A percentile compares a stretch with the other conserved stretches of the same genome.
Evolutionary conservation across 148 eudicot species (phyloP).

Genomic region (Fagopyrum esculentum): DNA sequence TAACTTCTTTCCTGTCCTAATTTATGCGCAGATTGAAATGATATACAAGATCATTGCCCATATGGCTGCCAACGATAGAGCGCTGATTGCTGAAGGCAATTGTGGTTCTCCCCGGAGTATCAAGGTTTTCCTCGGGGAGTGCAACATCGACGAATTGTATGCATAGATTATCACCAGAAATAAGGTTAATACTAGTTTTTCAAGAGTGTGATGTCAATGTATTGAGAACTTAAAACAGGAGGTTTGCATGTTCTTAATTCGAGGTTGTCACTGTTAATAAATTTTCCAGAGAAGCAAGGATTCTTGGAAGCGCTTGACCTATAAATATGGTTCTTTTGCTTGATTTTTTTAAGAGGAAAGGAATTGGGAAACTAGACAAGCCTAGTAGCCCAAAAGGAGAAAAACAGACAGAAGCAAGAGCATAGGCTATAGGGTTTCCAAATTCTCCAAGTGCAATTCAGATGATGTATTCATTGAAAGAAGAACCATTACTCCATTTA

Average conservation of each 20-base stretch:
- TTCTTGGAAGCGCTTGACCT: no score
- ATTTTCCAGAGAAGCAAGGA: neutral
- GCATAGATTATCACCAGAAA: constrained; percentile 21
- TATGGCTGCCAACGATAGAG: constrained; percentile 99
- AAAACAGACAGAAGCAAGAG: no score
- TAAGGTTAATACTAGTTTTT: neutral
- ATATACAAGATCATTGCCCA: constrained; percentile 88
- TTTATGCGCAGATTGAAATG: constrained; percentile 75
- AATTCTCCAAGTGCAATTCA: no score
- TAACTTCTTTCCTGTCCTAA: neutral
- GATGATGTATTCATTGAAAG: no score
- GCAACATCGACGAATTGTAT: constrained; percentile 68
- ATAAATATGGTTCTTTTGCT: neutral
- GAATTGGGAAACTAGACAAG: no score
- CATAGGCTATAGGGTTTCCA: no score
- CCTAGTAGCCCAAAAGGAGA: no score
- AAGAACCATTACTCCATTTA: no score
- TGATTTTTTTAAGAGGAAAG: neutral
- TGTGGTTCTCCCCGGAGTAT: constrained; percentile 95
- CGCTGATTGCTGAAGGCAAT: constrained; percentile 72
- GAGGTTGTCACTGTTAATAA: neutral
- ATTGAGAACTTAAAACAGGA: neutral
- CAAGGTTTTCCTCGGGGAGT: constrained; percentile 84
- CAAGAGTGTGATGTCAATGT: neutral
- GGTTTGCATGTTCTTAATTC: neutral